phyloP scores from a whole-genome alignment of 1,284 basidiomycete species.

The Apiotrichum akiyoshidainum region DNA sequence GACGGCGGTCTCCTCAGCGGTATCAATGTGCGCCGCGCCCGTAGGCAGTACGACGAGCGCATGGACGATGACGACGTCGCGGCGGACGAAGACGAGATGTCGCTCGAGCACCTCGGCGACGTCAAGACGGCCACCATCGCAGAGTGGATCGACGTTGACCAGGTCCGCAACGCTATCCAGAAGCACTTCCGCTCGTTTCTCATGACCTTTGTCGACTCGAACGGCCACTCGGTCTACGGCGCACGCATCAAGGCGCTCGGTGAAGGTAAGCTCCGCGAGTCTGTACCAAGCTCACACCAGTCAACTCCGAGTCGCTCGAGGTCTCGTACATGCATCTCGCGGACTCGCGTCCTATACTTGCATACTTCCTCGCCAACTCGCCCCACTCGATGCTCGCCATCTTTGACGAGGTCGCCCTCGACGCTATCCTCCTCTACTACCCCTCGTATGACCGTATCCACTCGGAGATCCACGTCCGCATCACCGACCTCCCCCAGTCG shows the following conservation, averaged over 20 bases:
- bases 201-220: slow-evolving; percentile 90
- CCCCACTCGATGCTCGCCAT: slow-evolving; percentile 88
- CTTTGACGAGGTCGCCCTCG: slow-evolving; percentile 92
- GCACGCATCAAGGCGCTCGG: slow-evolving; percentile 88
- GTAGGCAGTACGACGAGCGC: slow-evolving; percentile 84
- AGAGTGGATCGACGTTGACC: slow-evolving; percentile 93
- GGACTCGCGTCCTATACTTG: slow-evolving; percentile 85
- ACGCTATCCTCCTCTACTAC: slow-evolving; percentile 92
- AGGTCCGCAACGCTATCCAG: slow-evolving; percentile 83
- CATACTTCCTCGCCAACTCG: slow-evolving; percentile 94
- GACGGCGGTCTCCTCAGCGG: slow-evolving; percentile 58
- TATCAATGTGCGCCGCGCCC: slow-evolving; percentile 67
- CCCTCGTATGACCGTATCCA: slow-evolving; percentile 96
- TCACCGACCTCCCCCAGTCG: slow-evolving; percentile 86
- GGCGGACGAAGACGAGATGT: slow-evolving; percentile 85
- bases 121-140: slow-evolving; percentile 96
- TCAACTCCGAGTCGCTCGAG: slow-evolving; percentile 92
- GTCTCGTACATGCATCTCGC: slow-evolving; percentile 92
- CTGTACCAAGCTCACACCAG: no score
- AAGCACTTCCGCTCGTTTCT: slow-evolving; percentile 93
- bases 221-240: slow-evolving; percentile 89
- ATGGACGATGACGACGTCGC: slow-evolving; percentile 72
- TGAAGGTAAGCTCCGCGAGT: slow-evolving; percentile 75
- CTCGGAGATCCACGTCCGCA: slow-evolving; percentile 94
- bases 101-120: slow-evolving; percentile 91